Percentiles rank a stretch among this genome's conserved stretches.
phyloP scores from a whole-genome alignment of 2,329 filamentous ascomycete species.

The Curvularia eragrostidis region DNA sequence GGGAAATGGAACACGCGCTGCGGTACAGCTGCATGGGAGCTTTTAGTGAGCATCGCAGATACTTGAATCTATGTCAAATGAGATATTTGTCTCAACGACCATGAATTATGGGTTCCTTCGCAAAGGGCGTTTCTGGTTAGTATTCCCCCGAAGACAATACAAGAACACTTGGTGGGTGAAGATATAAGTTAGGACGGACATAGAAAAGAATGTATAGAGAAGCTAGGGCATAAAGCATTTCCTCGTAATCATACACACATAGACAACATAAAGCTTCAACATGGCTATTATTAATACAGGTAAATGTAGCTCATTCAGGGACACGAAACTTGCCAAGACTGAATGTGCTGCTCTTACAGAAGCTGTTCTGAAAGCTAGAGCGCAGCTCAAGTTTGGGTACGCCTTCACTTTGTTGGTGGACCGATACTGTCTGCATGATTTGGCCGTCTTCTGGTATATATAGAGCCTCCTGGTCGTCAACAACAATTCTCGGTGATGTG shows the following conservation, averaged over 20 bases:
- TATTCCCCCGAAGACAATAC: neutral
- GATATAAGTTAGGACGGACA: neutral
- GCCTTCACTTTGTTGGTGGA: conserved; percentile 28
- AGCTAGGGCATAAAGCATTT: neutral
- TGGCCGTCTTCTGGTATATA: conserved; percentile 7
- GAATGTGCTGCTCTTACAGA: conserved; percentile 27
- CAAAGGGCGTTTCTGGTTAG: neutral
- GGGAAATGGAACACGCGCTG: neutral
- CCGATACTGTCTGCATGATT: conserved; percentile 28
- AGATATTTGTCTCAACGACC: neutral
- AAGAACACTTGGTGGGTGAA: neutral
- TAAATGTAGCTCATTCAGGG: neutral
- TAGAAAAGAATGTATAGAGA: neutral
- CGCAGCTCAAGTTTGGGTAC: conserved; percentile 28
- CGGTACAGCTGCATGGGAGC: neutral
- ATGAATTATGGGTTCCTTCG: neutral
- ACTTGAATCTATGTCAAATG: neutral
- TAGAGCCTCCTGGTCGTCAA: conserved; percentile 6
- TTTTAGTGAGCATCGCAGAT: neutral
- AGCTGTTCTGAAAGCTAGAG: conserved; percentile 32
- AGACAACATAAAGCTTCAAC: neutral
- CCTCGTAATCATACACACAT: neutral
- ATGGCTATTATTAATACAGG: neutral
- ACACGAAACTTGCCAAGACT: conserved; percentile 20
- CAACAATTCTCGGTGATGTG: neutral